Base-by-base conservation (phyloP, 1,284 basidiomycete genomes). In the Ceratobasidium sp. region DNA sequence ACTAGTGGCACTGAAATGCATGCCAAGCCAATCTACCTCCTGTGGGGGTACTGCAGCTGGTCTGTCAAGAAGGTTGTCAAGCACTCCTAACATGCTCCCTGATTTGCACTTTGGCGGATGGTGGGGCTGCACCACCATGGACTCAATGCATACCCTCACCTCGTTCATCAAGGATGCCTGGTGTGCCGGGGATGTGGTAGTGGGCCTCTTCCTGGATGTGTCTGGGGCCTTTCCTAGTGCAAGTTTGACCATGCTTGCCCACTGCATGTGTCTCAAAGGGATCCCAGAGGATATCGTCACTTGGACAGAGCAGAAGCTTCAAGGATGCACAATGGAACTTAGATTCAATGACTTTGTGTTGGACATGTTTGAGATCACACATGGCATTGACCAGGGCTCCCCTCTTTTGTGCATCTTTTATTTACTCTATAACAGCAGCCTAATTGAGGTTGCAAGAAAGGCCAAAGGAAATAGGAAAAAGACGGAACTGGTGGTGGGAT, bases 321-420 rank as follows among this genome's bases (percentile, higher is more conserved):
- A 37, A 0, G 75, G 74, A 19, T 58, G 46, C 1, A 41, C 37
- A 11, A 62, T 39, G 3, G 1, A 3, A 9, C 54, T 72, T 0
- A 24, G 41, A 8, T 72, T 72, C 39, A 56, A 72, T 34, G 68
- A 61, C n/a, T 72, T 27, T 56, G 41, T 19, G 13, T 72, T 0
- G 24, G 51, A 79, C 14, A 29, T n/a, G 49, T 1, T 83, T 82
- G 0, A 74, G 0, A 77, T 81, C 0, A 61, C 19, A 34, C 81
- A 78, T 56, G 81, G 83, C 0, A 78, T 83, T 0, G 79, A 80
- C 46, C 83, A 84, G 46, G 81, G 82, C 19, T 81, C 80, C 76
- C 81, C 81, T 4, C 76, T 81, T 14, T 83, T 83, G 0, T 51
- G 46, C 34, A 51, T 66, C 1, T 66, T 53, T 31, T 66, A 66